A percentile compares a stretch with the other conserved stretches of the same genome.
Evolutionary conservation across 164 flowering plant genomes (phyloP).

Genomic region (Warburgia ugandensis): DNA sequence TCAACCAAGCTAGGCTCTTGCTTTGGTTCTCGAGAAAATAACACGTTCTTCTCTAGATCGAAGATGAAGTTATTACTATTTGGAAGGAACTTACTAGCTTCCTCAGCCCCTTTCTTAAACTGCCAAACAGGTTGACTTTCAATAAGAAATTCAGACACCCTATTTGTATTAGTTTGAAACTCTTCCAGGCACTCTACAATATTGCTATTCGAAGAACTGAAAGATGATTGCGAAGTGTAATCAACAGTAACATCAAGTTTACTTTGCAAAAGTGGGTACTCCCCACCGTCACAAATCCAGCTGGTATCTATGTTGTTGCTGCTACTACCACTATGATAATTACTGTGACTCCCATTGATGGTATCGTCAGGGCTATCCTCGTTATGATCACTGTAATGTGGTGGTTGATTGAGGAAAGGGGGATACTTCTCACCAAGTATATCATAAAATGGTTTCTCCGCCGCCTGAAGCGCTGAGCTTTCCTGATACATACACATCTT

Average conservation of each 20-base stretch:
- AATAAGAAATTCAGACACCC: slow-evolving; percentile 27
- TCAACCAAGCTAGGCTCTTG: neutral
- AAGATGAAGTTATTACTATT: neutral
- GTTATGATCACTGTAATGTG: slow-evolving; percentile 17
- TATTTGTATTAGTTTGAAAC: slow-evolving; percentile 35
- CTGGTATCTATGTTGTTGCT: slow-evolving; percentile 10
- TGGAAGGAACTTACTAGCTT: slow-evolving; percentile 61
- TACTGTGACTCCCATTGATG: slow-evolving; percentile 2
- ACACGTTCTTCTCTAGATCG: slow-evolving; percentile 1
- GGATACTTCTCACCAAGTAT: slow-evolving; percentile 68
- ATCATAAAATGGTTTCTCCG: slow-evolving; percentile 75
- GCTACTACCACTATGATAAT: slow-evolving; percentile 8
- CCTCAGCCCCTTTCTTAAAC: slow-evolving; percentile 64
- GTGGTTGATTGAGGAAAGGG: slow-evolving; percentile 43
- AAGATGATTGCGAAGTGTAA: slow-evolving; percentile 24
- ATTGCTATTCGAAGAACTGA: slow-evolving; percentile 29
- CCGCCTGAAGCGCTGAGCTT: slow-evolving; percentile 72
- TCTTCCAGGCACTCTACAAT: slow-evolving; percentile 36
- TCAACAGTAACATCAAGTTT: slow-evolving; percentile 4
- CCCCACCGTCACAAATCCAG: slow-evolving; percentile 18
- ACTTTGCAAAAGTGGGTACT: slow-evolving; percentile 10
- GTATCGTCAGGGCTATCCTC: slow-evolving; percentile 17
- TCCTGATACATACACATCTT: slow-evolving; percentile 69
- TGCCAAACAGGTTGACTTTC: slow-evolving; percentile 51
- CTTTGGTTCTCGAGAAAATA: slow-evolving; percentile 2